Evolutionary conservation across 345 rosid species (phyloP), one percentile per base, ranked within the genome.

Genomic region (Citrus cavaleriei): DNA sequence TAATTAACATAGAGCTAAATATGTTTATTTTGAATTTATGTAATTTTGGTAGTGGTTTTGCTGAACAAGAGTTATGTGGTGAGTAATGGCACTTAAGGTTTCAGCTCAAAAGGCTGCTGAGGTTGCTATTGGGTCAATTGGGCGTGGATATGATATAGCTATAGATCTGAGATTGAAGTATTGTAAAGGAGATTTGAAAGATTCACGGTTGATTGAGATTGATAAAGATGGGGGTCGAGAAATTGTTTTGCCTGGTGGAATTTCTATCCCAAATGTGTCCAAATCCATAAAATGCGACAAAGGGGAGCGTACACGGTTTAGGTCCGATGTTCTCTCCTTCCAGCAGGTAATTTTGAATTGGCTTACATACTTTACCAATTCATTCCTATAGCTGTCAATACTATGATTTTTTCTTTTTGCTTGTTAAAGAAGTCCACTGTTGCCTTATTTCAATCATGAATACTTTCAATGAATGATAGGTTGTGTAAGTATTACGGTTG

Each of bases 211-310:
- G 59, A 93, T 95, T 62, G 94, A 93, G 81, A 87, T 95, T 77
- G 89, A 85, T 79, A 89, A 90, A 55, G 90, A 80, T 27, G 90
- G 81, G 4, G 86, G 85, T 19, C 85, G 79, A 21, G 94, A 95
- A 78, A 86, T 93, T 82, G 84, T 89, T 74, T 85, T 95, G 35
- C 97, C 98, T 0, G 99, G 97, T 76, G 99, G 98, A 59, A 86
- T 93, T 83, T 85, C 89, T 2, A 88, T 96, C 5, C 89, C 91
- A 10, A 85, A 91, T 37, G 98, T 96, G 35, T 84, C 99, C 10
- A 93, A 89, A 82, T 91, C 93, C 28, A 91, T 96, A 35, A 93
- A 94, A 82, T 96, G 99, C 58, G 98, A 93, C 79, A 95, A 93
- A 86, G 98, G 98, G 18, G 98, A 95, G 82, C 91, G 98, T 35